A percentile compares a stretch with the other conserved stretches of the same genome.
These are phyloP conservation scores for Nitzschia sp. DNA, from an alignment of 108 stramenopile species.

Conservation along the genomic window DNA sequence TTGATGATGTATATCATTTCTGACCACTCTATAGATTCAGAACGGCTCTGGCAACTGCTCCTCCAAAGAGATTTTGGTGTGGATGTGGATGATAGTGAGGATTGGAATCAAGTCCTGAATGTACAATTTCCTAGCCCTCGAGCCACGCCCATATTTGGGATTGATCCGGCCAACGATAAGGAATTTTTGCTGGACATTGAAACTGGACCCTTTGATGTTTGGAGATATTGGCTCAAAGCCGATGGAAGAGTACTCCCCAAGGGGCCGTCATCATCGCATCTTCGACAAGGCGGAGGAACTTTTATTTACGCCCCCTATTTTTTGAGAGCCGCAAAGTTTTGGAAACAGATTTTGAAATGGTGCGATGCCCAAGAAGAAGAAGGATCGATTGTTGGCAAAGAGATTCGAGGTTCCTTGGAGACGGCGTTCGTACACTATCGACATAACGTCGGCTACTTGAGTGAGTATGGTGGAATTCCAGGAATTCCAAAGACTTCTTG, in stretches of 20 bases:
- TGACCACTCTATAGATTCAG: slow-evolving; percentile 9
- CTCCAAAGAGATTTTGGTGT: slow-evolving; percentile 23
- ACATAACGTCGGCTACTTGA: neutral
- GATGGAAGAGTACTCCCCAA: neutral
- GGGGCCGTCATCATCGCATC: neutral
- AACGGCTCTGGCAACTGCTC: slow-evolving; percentile 7
- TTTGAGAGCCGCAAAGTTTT: slow-evolving; percentile 45
- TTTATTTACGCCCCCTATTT: slow-evolving; percentile 36
- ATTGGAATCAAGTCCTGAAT: slow-evolving; percentile 12
- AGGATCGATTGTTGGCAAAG: neutral
- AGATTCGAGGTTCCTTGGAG: slow-evolving; percentile 8
- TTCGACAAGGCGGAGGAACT: neutral
- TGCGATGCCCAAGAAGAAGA: slow-evolving; percentile 5
- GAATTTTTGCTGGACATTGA: neutral
- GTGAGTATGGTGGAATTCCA: neutral
- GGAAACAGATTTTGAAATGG: slow-evolving; percentile 48
- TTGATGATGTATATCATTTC: neutral
- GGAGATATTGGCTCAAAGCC: slow-evolving; percentile 25
- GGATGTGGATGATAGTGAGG: neutral
- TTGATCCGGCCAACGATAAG: slow-evolving; percentile 4
- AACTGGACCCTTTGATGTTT: slow-evolving; percentile 21
- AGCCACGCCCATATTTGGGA: slow-evolving; percentile 2
- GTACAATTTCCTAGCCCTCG: slow-evolving; percentile 5
- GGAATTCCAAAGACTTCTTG: neutral
- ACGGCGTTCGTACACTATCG: neutral